Evolutionary conservation across 495 filamentous ascomycete species (phyloP), one percentile per base, ranked within the genome.

Genomic region (Hypoxylon trugodes): DNA sequence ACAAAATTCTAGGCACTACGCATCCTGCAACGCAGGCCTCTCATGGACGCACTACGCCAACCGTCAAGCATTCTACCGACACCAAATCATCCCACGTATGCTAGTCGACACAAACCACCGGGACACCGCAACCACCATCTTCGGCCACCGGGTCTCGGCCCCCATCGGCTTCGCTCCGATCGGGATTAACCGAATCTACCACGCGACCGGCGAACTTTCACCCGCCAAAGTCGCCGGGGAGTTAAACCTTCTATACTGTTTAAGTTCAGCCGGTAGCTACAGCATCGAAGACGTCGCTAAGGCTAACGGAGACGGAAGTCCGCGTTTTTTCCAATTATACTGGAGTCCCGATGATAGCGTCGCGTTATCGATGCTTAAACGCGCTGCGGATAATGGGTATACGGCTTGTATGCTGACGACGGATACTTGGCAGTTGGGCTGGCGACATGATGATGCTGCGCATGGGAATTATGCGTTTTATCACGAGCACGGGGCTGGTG

Each of bases 21-120:
- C 88, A 40, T 86, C 85, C 42, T 88, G 77, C 54, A 89, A 89
- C 62, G 87, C 87, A 9, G 86, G 87, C 1, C 76, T 83, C 25
- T 89, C 87, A 6, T 79, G 77, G 55, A 90, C 87, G 12, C 87
- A 90, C 69, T 78, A 86, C 1, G 83, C 84, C 9, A 90, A 89
- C 71, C 81, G 87, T 1, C 83, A 88, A 69, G 81, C 88, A 59
- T 90, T 90, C 80, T 88, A 81, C 77, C 82, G 86, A 1, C 87
- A 88, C 74, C 79, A 84, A 32, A 85, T 90, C 68, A 82, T 89
- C 53, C 87, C 86, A 2, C 79, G 79, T 16, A 82, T 81, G 70
- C 79, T 89, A 4, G 81, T 89, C 55, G 85, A 88, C 72, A 89
- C 86, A 13, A 84, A 81, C 60, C 61, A 58, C 13, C 80, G 86